Base-by-base conservation (phyloP, 2,329 filamentous ascomycete genomes). In the Hypocrella siamensis region DNA sequence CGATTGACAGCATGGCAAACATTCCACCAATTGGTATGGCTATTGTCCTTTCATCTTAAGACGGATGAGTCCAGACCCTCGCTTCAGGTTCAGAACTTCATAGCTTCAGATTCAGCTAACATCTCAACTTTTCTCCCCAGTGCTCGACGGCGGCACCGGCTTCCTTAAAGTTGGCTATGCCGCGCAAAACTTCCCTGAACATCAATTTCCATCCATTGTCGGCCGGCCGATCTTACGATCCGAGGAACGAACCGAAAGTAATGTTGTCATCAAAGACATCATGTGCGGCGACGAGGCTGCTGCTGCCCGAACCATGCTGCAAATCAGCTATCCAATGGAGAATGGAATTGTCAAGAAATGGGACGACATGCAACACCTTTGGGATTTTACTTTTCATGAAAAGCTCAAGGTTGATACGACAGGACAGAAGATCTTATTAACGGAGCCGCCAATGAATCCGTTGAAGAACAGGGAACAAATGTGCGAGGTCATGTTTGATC, bases 111-210 rank as follows among this genome's bases (percentile, higher is more conserved):
- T 26, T 35, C n/a, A 31, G 29, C 35, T 34, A 35, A 35, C 22
- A 17, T 21, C 26, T 22, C 21, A 5, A 18, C 28, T 21, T 16
- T 30, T 19, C 26, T 15, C 32, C 31, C 33, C 43, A 96, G 90
- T 98, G 56, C 88, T 98, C 71, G 90, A 98, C 70, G 90, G 90
- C 71, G 90, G 90, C 61, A 98, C 90, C 55, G 90, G 90, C 61
- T 98, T 98, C 71, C 79, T 98, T 60, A 98, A 98, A 65, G 90
- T 93, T 63, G 90, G 90, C 58, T 98, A 96, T 67, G 90, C 90
- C 52, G 90, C 80, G 51, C 86, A 96, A 70, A 98, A 98, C 69
- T 98, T 98, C 63, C 90, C 90, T 57, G 90, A 96, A 63, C 84
- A 92, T 61, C 88, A 96, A 63, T 96, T 86, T 61, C 90, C 90